Percentiles rank a stretch among this genome's conserved stretches.
phyloP scores from a whole-genome alignment of 768 basidiomycete genomes.

The Russula griseocarnosa region DNA sequence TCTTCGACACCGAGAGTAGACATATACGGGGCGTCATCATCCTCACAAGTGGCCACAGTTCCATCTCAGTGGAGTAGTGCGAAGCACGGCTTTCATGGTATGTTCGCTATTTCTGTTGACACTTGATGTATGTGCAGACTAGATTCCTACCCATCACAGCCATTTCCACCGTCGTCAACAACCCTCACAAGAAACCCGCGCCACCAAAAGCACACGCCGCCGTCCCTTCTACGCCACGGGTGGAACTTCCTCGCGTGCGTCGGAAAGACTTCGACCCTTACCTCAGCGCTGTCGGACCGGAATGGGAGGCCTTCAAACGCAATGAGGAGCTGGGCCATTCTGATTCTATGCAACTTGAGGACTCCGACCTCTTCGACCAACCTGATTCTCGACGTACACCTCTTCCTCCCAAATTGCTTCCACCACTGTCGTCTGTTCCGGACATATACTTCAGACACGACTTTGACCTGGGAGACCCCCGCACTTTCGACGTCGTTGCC shows the following conservation, averaged over 20 bases:
- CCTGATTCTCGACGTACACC: constrained; percentile 33
- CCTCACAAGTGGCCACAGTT: constrained; percentile 48
- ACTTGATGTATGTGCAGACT: not conserved
- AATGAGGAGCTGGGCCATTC: constrained; percentile 36
- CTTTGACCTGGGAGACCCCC: constrained; percentile 81
- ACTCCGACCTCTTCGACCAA: constrained; percentile 12
- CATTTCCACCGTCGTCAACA: constrained; percentile 90
- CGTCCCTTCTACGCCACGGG: constrained; percentile 65
- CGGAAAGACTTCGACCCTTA: constrained; percentile 84
- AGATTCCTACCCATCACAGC: constrained; percentile 47
- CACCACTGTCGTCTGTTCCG: constrained; percentile 74
- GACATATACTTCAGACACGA: constrained; percentile 69
- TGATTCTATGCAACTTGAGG: constrained; percentile 34
- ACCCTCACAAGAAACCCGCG: constrained; percentile 76
- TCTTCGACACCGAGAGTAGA: constrained; percentile 43
- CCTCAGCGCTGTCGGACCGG: constrained; percentile 61
- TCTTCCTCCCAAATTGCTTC: constrained; percentile 43
- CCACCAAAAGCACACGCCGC: constrained; percentile 86
- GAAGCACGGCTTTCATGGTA: constrained; percentile 86
- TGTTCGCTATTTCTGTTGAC: constrained; percentile 28
- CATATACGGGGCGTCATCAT: constrained; percentile 43
- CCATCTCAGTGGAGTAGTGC: constrained; percentile 75
- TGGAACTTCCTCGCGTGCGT: constrained; percentile 74
- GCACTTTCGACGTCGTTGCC: constrained; percentile 72
- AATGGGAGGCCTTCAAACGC: constrained; percentile 73